phyloP scores from a whole-genome alignment of 345 rosid genomes.

The Reutealis trisperma region DNA sequence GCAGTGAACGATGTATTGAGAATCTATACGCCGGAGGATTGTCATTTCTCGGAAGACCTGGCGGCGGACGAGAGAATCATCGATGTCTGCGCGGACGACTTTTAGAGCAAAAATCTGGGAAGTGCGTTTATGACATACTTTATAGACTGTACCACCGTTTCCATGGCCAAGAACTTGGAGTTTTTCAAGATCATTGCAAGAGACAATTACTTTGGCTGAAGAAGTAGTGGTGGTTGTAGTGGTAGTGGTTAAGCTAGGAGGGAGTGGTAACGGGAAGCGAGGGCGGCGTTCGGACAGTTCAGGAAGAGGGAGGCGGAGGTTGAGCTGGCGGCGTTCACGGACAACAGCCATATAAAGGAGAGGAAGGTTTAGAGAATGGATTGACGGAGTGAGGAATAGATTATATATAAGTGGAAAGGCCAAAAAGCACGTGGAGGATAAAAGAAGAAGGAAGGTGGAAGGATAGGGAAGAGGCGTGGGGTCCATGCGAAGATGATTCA shows the following conservation, averaged over 20 bases:
- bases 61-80: constrained; percentile 56
- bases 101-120: constrained; percentile 67
- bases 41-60: constrained; percentile 72
- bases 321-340: constrained; percentile 79
- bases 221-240: constrained; percentile 3
- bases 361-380: not conserved
- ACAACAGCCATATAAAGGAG: constrained; percentile 55
- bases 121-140: constrained; percentile 60
- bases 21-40: constrained; percentile 78
- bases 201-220: constrained; percentile 9
- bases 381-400: no score
- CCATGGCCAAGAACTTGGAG: constrained; percentile 77
- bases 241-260: constrained; percentile 34
- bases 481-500: not conserved
- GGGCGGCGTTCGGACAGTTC: constrained; percentile 51
- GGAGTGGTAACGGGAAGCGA: constrained; percentile 55
- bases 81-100: constrained; percentile 52
- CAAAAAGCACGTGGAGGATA: constrained; percentile 15
- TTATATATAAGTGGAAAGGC: constrained; percentile 13
- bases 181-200: constrained; percentile 59
- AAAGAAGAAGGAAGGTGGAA: constrained; percentile 6
- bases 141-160: constrained; percentile 82
- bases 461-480: not conserved
- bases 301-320: constrained; percentile 70
- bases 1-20: constrained; percentile 61